Base-by-base conservation (phyloP, 2,329 filamentous ascomycete genomes). In the Nothomitra cinnamomea region DNA sequence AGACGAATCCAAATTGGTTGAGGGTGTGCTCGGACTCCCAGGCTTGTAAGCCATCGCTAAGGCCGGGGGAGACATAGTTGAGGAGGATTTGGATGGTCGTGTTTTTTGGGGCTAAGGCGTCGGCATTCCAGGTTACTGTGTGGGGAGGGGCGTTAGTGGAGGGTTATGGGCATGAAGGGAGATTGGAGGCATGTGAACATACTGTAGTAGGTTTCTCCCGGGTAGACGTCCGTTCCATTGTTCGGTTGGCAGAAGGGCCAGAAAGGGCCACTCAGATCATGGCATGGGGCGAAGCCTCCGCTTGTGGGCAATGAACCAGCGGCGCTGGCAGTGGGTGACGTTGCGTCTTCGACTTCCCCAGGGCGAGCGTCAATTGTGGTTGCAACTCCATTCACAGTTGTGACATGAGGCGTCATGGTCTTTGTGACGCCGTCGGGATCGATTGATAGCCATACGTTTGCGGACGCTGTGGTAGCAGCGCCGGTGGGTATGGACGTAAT, bases 1-100 rank as follows among this genome's bases (percentile, higher is more conserved):
- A 58, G n/a, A 66, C 60, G 55, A 65, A 67, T 48, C 69, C 69
- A 56, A 66, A 63, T 36, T 61, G 63, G 56, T 69, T 70, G 24
- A 62, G 59, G 1, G 61, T 65, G 21, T 57, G 57, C 1, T 60
- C 62, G 3, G 68, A 69, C 3, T 62, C 64, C 61, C 64, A 70
- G 2, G 67, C 66, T 22, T 66, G 63, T 25, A 63, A 58, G 6
- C 65, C 63, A 24, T 8, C 35, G 24, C 24, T 55, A 5, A 55
- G 53, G 2, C 63, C 59, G 32, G 63, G 60, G 50, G 70, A 65
- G 52, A 58, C 55, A 56, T 65, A 68, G 63, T 57, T 45, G 65
- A 67, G n/a, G 62, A 64, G 7, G 64, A 61, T 19, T 60, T 63
- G 25, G 61, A 63, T 28, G 62, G 61, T 51, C 58, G 60, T 42